These are phyloP conservation scores for Aspergillus neoniger DNA, from an alignment of 2,329 filamentous ascomycete genomes.

Conservation along the genomic window DNA sequence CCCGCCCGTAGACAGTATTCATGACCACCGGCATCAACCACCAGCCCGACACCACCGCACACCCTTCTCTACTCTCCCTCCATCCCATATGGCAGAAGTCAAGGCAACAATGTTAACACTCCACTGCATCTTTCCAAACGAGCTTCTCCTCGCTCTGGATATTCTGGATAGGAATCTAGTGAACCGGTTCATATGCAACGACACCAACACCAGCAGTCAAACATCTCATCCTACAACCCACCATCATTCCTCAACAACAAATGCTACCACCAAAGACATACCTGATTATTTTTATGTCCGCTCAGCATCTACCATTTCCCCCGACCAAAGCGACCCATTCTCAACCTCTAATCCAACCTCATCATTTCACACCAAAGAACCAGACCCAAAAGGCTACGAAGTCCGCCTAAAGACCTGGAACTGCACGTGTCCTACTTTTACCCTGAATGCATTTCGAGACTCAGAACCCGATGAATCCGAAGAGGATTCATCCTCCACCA, in stretches of 20 bases:
- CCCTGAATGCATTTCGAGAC: slow-evolving; percentile 66
- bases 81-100: slow-evolving; percentile 27
- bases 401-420: slow-evolving; percentile 78
- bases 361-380: slow-evolving; percentile 10
- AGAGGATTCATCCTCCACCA: not conserved
- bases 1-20: slow-evolving; percentile 1
- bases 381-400: slow-evolving; percentile 57
- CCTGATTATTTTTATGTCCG: slow-evolving; percentile 63
- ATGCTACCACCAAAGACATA: slow-evolving; percentile 5
- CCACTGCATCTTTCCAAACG: slow-evolving; percentile 79
- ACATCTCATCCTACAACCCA: no score
- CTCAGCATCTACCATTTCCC: slow-evolving; percentile 52
- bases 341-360: slow-evolving; percentile 19
- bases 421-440: slow-evolving; percentile 85
- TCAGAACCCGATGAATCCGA: slow-evolving; percentile 29
- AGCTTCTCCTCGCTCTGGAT: slow-evolving; percentile 82
- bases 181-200: slow-evolving; percentile 49
- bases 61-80: slow-evolving; percentile 28
- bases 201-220: not conserved
- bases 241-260: not conserved
- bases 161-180: slow-evolving; percentile 78
- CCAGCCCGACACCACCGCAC: slow-evolving; percentile 1
- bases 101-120: slow-evolving; percentile 71
- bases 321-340: slow-evolving; percentile 21
- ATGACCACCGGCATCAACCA: slow-evolving; percentile 12